A percentile compares a stretch with the other conserved stretches of the same genome.
These are phyloP conservation scores for Aspergillus pseudoglaucus DNA, from an alignment of 2,329 filamentous ascomycete genomes.

Conservation along the genomic window DNA sequence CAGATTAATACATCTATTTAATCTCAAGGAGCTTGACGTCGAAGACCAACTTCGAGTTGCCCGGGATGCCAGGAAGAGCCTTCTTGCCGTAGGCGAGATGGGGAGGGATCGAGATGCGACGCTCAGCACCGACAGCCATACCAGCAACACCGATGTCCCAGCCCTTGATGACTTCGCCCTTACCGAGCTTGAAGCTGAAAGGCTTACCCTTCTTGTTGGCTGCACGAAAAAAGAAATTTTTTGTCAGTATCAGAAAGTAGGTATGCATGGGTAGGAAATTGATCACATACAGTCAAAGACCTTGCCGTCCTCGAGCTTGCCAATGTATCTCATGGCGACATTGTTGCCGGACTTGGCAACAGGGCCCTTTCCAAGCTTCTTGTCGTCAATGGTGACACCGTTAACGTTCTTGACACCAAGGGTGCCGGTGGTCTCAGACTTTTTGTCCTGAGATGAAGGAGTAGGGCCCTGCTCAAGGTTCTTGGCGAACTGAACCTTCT, in stretches of 20 bases:
- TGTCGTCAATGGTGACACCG: conserved; percentile 91
- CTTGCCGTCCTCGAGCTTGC: conserved; percentile 90
- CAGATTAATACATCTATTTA: conserved; percentile 50
- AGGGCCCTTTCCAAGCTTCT: conserved; percentile 80
- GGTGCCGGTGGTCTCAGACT: conserved; percentile 45
- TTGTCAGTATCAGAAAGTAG: conserved; percentile 5
- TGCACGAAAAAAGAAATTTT: conserved; percentile 37
- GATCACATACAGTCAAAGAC: conserved; percentile 76
- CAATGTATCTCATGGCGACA: conserved; percentile 94
- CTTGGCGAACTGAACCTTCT: conserved; percentile 99
- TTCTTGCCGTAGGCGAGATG: conserved; percentile 85
- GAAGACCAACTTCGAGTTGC: conserved; percentile 86
- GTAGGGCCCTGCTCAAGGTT: conserved; percentile 96
- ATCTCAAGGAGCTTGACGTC: conserved; percentile 82
- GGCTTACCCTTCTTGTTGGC: conserved; percentile 99
- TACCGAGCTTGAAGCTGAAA: conserved; percentile 90
- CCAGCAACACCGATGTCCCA: conserved; percentile 94
- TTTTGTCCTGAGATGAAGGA: conserved; percentile 52
- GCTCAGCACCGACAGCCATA: conserved; percentile 90
- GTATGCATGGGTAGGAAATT: background rate
- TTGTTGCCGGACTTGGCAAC: conserved; percentile 84
- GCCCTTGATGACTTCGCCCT: conserved; percentile 95
- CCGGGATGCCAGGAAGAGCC: conserved; percentile 74
- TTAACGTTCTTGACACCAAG: conserved; percentile 71
- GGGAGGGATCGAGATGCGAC: conserved; percentile 82